phyloP scores from a whole-genome alignment of 345 rosid species.

The Populus alba region DNA sequence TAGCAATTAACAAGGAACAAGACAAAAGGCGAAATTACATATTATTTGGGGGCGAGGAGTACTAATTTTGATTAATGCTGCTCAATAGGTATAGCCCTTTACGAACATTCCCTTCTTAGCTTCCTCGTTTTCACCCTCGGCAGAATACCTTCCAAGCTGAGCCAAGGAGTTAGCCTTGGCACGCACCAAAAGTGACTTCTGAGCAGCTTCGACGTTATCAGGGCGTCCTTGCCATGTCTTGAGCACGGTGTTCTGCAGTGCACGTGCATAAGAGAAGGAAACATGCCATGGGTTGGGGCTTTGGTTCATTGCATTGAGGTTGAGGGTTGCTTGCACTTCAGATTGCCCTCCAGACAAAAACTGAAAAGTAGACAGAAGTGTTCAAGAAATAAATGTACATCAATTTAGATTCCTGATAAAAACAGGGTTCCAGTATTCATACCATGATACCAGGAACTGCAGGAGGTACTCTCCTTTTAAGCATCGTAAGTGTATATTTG shows the following conservation, averaged over 20 bases:
- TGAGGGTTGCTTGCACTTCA: conserved; percentile 88
- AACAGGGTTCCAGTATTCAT: conserved; percentile 18
- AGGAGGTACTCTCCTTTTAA: conserved; percentile 88
- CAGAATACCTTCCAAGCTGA: conserved; percentile 89
- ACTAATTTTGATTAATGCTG: neutral
- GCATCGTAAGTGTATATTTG: conserved; percentile 87
- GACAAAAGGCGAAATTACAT: neutral
- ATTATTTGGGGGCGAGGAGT: neutral
- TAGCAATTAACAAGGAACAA: conserved; percentile 1
- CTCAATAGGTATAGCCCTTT: conserved; percentile 89
- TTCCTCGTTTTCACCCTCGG: conserved; percentile 78
- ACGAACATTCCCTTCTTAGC: conserved; percentile 98
- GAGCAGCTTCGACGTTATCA: conserved; percentile 75
- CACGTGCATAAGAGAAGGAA: conserved; percentile 97
- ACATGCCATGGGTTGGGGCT: conserved; percentile 99
- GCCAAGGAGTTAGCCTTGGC: conserved; percentile 96
- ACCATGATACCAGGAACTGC: conserved; percentile 99
- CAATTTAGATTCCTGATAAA: neutral
- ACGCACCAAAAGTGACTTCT: conserved; percentile 82
- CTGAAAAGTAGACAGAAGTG: conserved; percentile 34
- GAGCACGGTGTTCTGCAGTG: conserved; percentile 87
- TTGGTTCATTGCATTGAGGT: conserved; percentile 96
- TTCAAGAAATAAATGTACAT: neutral
- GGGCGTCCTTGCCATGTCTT: conserved; percentile 94
- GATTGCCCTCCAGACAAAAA: conserved; percentile 98